Evolutionary conservation across 106 monocot species (phyloP).

Genomic region (Allium cepa): DNA sequence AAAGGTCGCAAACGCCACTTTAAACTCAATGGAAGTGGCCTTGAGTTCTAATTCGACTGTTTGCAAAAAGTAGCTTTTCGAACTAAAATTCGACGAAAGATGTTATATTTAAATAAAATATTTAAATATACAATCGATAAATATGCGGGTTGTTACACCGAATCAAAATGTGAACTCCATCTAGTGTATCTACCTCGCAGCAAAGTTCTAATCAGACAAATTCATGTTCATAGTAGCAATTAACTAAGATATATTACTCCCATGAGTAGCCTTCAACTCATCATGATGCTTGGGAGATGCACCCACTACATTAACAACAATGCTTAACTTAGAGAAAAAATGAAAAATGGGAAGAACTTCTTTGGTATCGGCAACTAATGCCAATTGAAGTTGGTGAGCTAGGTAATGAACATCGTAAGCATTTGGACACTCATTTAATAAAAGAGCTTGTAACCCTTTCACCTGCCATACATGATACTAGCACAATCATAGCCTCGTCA

Average conservation of each 20-base stretch:
- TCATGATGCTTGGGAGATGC: slow-evolving; percentile 10
- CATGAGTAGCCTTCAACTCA: background rate
- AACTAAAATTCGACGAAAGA: no score
- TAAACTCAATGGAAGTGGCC: no score
- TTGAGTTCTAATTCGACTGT: no score
- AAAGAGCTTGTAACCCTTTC: slow-evolving; percentile 9
- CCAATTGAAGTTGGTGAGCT: slow-evolving; percentile 10
- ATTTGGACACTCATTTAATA: slow-evolving; percentile 12
- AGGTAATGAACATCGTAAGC: slow-evolving; percentile 18
- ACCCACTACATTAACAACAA: slow-evolving; percentile 12
- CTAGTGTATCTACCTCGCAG: slow-evolving; percentile 3
- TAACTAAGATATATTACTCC: background rate
- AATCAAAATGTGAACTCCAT: slow-evolving; percentile 16
- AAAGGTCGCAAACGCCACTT: no score
- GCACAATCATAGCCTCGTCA: slow-evolving; percentile 16
- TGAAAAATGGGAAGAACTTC: background rate
- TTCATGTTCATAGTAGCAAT: no score
- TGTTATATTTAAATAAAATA: no score
- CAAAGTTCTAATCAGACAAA: slow-evolving; percentile 11
- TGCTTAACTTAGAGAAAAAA: slow-evolving; percentile 10
- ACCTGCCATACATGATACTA: slow-evolving; percentile 17
- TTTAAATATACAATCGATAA: no score
- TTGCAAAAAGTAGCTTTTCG: no score
- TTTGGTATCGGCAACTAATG: background rate
- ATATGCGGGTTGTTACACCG: no score